phyloP scores from a whole-genome alignment of 176 grass and related monocot genomes.

The Musa itinerans region DNA sequence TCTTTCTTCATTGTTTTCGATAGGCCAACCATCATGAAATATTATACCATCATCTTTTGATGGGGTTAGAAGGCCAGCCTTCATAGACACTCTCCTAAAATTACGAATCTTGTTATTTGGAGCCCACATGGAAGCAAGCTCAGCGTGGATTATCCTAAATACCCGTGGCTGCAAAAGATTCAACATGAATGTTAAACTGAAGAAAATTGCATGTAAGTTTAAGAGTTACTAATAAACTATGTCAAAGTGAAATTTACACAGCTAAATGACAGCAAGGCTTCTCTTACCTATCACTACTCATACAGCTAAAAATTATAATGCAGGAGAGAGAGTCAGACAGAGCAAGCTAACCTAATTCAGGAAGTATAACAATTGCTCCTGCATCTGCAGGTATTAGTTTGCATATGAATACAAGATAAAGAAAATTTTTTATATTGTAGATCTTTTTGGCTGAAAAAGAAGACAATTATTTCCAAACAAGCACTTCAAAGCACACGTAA shows the following conservation, averaged over 20 bases:
- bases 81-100: slow-evolving; percentile 58
- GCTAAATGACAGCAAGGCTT: not conserved
- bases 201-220: not conserved
- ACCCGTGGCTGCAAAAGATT: slow-evolving; percentile 51
- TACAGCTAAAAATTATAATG: not conserved
- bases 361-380: not conserved
- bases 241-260: slow-evolving; percentile 13
- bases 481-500: too few species aligned
- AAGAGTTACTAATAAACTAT: slow-evolving; percentile 9
- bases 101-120: slow-evolving; percentile 50
- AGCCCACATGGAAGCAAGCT: slow-evolving; percentile 93
- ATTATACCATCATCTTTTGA: slow-evolving; percentile 30
- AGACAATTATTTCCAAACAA: too few species aligned
- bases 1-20: slow-evolving; percentile 42
- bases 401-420: too few species aligned
- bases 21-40: slow-evolving; percentile 38
- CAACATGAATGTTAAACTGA: not conserved
- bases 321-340: not conserved
- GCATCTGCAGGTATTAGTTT: too few species aligned
- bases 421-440: too few species aligned
- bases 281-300: not conserved
- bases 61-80: slow-evolving; percentile 45
- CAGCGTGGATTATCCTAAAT: slow-evolving; percentile 70
- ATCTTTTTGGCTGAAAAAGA: too few species aligned
- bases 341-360: not conserved